Percentiles rank a stretch among this genome's conserved stretches.
Conservation (phyloP, 1,284 basidiomycete genomes). For the Apiotrichum montevideense region DNA sequence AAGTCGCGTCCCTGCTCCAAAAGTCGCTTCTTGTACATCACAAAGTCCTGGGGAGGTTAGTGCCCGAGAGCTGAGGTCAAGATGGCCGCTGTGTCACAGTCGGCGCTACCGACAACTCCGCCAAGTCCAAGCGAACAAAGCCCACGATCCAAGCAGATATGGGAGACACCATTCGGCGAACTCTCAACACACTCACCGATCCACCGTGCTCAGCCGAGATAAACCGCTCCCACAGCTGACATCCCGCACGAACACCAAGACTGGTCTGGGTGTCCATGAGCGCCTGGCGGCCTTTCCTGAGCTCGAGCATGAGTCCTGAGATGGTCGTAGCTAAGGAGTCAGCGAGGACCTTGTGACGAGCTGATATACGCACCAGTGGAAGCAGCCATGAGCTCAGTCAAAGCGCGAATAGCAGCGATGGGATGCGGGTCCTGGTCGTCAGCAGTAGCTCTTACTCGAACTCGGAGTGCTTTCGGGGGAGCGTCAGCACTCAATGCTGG, state of each 20-base stretch:
- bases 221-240: conserved; percentile 47
- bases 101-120: too few species aligned
- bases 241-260: conserved; percentile 45
- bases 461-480: too few species aligned
- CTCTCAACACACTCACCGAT: conserved; percentile 23
- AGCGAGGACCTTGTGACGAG: too few species aligned
- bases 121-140: too few species aligned
- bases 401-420: conserved; percentile 46
- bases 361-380: conserved; percentile 34
- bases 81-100: too few species aligned
- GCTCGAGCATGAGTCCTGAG: conserved; percentile 40
- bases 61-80: background rate
- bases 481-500: background rate
- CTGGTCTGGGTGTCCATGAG: conserved; percentile 40
- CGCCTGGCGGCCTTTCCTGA: conserved; percentile 32
- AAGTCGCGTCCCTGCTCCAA: conserved; percentile 44
- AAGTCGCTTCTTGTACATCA: conserved; percentile 37
- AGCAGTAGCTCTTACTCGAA: background rate
- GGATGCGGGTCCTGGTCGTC: conserved; percentile 39
- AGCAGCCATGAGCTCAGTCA: conserved; percentile 45
- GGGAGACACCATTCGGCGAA: too few species aligned
- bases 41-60: conserved; percentile 33
- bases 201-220: conserved; percentile 34
- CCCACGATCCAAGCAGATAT: too few species aligned
- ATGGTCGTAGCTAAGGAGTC: conserved; percentile 35